phyloP scores from a whole-genome alignment of 1,284 basidiomycete species.

The Apiotrichum domesticum region DNA sequence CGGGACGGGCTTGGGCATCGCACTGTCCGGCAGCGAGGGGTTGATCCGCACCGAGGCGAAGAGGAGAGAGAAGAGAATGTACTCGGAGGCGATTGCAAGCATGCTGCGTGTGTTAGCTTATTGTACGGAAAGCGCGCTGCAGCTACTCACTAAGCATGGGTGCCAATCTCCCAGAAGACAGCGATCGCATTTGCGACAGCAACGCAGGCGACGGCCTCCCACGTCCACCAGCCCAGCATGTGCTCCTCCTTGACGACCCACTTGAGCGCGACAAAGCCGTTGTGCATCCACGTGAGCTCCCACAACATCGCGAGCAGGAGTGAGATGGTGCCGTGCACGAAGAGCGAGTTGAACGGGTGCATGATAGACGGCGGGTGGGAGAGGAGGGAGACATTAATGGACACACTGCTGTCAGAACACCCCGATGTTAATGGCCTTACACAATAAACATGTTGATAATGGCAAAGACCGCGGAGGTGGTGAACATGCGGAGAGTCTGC shows the following conservation, averaged over 20 bases:
- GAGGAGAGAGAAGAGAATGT: constrained; percentile 42
- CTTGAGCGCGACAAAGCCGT: constrained; percentile 49
- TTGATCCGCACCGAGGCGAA: constrained; percentile 36
- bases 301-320: constrained; percentile 50
- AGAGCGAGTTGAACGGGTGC: constrained; percentile 50
- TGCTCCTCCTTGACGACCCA: constrained; percentile 42
- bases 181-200: constrained; percentile 32
- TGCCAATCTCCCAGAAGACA: constrained; percentile 36
- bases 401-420: constrained; percentile 21
- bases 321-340: constrained; percentile 51
- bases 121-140: too few relatives aligned
- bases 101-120: constrained; percentile 13
- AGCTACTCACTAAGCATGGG: constrained; percentile 29
- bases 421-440: constrained; percentile 21
- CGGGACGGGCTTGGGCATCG: constrained; percentile 37
- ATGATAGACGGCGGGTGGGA: constrained; percentile 38
- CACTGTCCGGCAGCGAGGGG: constrained; percentile 33
- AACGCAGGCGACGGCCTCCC: constrained; percentile 36
- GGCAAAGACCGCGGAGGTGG: constrained; percentile 39
- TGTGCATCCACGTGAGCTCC: constrained; percentile 49
- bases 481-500: constrained; percentile 44
- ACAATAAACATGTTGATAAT: constrained; percentile 44
- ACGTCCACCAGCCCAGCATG: constrained; percentile 31
- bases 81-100: constrained; percentile 36
- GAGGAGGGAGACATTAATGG: constrained; percentile 40